Percentiles rank a stretch among this genome's conserved stretches.
These are phyloP conservation scores for Zoysia japonica DNA, from an alignment of 176 grass and related monocot species.

Conservation along the genomic window DNA sequence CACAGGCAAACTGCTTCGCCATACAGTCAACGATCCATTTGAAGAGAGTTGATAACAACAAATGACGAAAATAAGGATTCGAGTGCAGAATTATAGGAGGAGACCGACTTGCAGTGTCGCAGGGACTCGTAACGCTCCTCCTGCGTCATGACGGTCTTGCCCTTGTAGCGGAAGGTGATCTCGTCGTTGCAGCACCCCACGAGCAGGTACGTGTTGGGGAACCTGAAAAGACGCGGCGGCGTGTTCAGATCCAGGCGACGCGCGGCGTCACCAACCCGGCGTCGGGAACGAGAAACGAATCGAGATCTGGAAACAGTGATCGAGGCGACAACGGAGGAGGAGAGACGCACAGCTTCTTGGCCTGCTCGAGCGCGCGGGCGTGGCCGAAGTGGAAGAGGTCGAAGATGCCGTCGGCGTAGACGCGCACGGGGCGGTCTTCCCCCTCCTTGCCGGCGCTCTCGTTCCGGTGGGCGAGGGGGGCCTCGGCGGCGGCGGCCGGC, in stretches of 20 bases:
- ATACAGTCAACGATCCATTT: no score
- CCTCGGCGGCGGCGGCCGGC: neutral
- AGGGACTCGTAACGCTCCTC: constrained; percentile 92
- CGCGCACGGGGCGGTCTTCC: constrained; percentile 56
- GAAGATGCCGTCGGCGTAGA: constrained; percentile 98
- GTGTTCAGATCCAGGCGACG: neutral
- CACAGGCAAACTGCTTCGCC: neutral
- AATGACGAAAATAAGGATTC: neutral
- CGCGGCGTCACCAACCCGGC: neutral
- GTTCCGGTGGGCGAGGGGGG: no score
- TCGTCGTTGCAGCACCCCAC: constrained; percentile 94
- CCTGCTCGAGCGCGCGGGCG: constrained; percentile 96
- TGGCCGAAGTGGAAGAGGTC: constrained; percentile 99
- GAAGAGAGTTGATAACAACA: no score
- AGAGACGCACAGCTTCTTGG: constrained; percentile 65
- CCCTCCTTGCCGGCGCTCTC: neutral
- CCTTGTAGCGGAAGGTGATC: constrained; percentile 79
- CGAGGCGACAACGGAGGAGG: no score
- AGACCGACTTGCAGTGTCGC: constrained; percentile 84
- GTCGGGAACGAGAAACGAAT: neutral
- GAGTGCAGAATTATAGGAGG: neutral
- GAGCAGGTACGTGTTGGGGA: constrained; percentile 91
- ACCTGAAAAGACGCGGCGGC: constrained; percentile 35
- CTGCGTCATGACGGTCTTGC: constrained; percentile 96
- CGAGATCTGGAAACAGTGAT: neutral